These are phyloP conservation scores for Bodo saltans DNA, from an alignment of 78 protist species.

Conservation along the genomic window DNA sequence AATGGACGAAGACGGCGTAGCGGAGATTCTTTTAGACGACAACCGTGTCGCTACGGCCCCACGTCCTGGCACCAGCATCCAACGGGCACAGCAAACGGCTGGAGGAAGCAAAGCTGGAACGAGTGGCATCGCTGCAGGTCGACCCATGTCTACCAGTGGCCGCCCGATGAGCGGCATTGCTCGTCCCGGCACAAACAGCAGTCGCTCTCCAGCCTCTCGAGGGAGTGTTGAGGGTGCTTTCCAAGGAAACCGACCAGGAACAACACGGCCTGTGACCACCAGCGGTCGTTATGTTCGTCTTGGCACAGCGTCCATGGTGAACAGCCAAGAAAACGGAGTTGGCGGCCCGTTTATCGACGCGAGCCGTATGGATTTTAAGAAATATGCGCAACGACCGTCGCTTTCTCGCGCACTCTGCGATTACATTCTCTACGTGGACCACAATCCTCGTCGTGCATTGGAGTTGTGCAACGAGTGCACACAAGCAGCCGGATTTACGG, in stretches of 20 bases:
- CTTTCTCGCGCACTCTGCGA: constrained; percentile 58
- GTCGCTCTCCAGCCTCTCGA: neutral
- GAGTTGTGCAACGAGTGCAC: constrained; percentile 58
- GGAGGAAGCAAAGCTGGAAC: constrained; percentile 30
- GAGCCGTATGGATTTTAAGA: constrained; percentile 46
- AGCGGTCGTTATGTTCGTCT: constrained; percentile 61
- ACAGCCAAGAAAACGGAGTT: too few relatives aligned
- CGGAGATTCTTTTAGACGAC: constrained; percentile 43
- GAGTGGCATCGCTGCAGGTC: neutral
- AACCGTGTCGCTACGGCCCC: constrained; percentile 11
- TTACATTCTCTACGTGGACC: constrained; percentile 53
- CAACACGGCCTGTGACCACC: constrained; percentile 57
- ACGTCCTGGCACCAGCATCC: constrained; percentile 62
- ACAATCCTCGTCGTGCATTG: constrained; percentile 60
- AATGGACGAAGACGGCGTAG: constrained; percentile 42
- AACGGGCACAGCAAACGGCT: too few relatives aligned
- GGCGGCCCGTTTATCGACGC: constrained; percentile 60
- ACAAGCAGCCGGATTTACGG: constrained; percentile 24
- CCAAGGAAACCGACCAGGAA: constrained; percentile 40
- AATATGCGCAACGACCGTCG: constrained; percentile 64
- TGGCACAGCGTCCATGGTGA: constrained; percentile 69
- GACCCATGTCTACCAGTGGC: constrained; percentile 61
- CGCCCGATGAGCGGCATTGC: constrained; percentile 70
- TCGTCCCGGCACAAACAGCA: constrained; percentile 70
- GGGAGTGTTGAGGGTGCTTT: neutral